Evolutionary conservation across 129 eudicot species (phyloP).

Genomic region (Oenanthe sinensis): DNA sequence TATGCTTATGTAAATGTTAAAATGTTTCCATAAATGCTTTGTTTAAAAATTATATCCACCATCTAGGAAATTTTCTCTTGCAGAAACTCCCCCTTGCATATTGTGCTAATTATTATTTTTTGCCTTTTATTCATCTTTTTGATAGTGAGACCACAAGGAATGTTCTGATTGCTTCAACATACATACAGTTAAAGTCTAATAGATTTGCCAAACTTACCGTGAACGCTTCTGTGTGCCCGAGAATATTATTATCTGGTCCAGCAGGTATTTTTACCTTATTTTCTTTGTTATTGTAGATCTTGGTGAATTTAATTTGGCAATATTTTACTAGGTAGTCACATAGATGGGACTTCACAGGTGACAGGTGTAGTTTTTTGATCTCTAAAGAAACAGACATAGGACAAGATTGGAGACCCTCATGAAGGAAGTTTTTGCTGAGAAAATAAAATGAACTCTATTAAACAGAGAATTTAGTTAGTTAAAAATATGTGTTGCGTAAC

Average conservation of each 20-base stretch:
- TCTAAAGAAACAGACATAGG: background rate
- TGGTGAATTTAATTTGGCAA: background rate
- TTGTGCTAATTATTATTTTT: constrained; percentile 6
- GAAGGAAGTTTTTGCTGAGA: background rate
- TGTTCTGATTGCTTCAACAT: constrained; percentile 80
- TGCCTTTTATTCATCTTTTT: background rate
- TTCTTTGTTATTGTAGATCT: background rate
- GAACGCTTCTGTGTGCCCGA: constrained; percentile 68
- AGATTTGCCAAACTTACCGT: constrained; percentile 58
- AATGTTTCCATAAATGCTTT: background rate
- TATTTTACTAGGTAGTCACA: background rate
- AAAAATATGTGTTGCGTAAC: background rate
- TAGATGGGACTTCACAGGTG: background rate
- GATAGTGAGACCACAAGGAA: constrained; percentile 82
- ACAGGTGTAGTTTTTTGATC: background rate
- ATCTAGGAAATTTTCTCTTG: background rate
- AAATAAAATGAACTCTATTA: background rate
- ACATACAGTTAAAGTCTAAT: constrained; percentile 63
- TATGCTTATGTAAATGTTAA: background rate
- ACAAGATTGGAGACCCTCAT: background rate
- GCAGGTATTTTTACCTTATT: constrained; percentile 40
- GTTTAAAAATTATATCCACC: background rate
- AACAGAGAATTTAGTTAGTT: background rate
- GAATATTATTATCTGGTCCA: constrained; percentile 87
- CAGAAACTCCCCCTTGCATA: background rate